Conservation (phyloP, 2,329 filamentous ascomycete species). For the Cladobotryum mycophilum region DNA sequence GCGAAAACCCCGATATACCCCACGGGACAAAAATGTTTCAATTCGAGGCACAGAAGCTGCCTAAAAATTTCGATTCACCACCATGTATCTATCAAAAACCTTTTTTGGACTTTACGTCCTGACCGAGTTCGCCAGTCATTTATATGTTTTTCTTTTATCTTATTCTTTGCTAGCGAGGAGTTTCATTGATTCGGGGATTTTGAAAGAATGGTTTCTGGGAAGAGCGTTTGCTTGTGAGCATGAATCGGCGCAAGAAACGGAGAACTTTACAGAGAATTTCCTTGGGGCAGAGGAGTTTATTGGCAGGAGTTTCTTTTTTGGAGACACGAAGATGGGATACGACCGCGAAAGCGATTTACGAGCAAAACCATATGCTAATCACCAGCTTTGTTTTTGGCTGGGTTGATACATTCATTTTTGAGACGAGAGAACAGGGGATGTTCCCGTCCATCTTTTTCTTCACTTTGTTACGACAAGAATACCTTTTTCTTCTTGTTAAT, state of each 20-base stretch:
- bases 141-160: background rate
- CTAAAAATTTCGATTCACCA: constrained; percentile 10
- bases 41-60: background rate
- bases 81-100: constrained; percentile 7
- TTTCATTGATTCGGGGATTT: constrained; percentile 7
- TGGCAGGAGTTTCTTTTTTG: background rate
- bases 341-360: constrained; percentile 11
- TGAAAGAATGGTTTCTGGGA: constrained; percentile 7
- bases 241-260: constrained; percentile 10
- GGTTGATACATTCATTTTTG: constrained; percentile 8
- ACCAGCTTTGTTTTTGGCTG: background rate
- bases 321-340: constrained; percentile 9
- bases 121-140: too few species aligned
- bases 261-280: constrained; percentile 1
- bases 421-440: background rate
- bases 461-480: background rate
- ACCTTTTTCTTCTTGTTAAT: constrained; percentile 1
- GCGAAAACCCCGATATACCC: background rate
- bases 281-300: constrained; percentile 6
- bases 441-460: background rate
- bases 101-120: background rate
- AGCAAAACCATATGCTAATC: constrained; percentile 11
- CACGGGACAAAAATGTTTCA: constrained; percentile 1
- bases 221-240: constrained; percentile 10
- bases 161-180: constrained; percentile 12